These are phyloP conservation scores for Meyerozyma elateridarum DNA, from an alignment of 1,139 yeast genomes.

Conservation along the genomic window DNA sequence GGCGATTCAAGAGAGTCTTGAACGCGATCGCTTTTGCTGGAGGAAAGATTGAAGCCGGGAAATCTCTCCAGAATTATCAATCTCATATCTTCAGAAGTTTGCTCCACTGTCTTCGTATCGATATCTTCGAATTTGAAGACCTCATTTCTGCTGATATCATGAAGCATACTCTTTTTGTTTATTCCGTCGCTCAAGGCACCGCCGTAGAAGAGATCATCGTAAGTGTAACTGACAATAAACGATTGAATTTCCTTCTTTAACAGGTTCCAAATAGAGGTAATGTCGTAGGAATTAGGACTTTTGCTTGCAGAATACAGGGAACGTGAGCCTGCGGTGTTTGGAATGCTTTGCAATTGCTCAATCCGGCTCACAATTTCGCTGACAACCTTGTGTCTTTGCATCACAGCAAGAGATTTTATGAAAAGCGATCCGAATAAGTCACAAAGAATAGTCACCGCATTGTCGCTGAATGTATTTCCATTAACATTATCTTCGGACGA, in stretches of 20 bases:
- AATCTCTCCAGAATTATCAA: constrained; percentile 52
- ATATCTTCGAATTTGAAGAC: constrained; percentile 51
- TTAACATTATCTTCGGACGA: constrained; percentile 21
- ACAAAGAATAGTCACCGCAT: constrained; percentile 55
- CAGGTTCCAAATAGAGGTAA: constrained; percentile 53
- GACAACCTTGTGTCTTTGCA: constrained; percentile 69
- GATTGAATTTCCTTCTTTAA: constrained; percentile 55
- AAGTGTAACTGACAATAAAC: constrained; percentile 54
- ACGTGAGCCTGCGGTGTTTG: constrained; percentile 1
- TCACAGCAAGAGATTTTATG: constrained; percentile 53
- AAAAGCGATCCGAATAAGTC: constrained; percentile 70
- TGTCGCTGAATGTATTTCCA: constrained; percentile 33
- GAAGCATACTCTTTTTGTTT: constrained; percentile 13
- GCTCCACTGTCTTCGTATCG: constrained; percentile 26
- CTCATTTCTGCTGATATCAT: constrained; percentile 24
- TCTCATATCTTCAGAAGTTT: constrained; percentile 41
- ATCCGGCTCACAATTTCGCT: constrained; percentile 43
- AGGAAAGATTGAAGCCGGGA: constrained; percentile 50
- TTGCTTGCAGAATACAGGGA: neutral
- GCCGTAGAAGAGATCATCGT: constrained; percentile 15
- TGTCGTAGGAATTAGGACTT: constrained; percentile 19
- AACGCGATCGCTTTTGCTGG: constrained; percentile 1
- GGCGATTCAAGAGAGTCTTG: constrained; percentile 28
- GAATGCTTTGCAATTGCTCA: constrained; percentile 10
- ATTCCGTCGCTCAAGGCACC: constrained; percentile 1